phyloP scores from a whole-genome alignment of 345 rosid genomes.

The Abelmoschus esculentus region DNA sequence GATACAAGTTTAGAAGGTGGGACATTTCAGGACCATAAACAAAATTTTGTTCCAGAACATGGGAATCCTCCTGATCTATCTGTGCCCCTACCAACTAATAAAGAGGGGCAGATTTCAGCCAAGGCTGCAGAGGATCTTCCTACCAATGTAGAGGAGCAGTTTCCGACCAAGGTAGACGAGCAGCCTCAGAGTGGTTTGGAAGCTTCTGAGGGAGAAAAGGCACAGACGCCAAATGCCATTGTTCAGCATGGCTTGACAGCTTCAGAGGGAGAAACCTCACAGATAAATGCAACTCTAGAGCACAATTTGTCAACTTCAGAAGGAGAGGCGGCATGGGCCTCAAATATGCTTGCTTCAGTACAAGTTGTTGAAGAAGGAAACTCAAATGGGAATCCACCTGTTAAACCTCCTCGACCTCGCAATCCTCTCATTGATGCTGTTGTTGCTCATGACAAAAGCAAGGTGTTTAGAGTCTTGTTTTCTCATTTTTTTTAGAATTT shows the following conservation, averaged over 20 bases:
- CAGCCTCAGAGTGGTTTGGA: slow-evolving; percentile 13
- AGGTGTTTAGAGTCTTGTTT: slow-evolving; percentile 39
- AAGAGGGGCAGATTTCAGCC: slow-evolving; percentile 31
- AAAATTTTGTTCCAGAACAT: slow-evolving; percentile 23
- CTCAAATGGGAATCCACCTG: slow-evolving; percentile 36
- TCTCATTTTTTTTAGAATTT: not conserved
- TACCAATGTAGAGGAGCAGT: slow-evolving; percentile 26
- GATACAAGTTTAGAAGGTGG: slow-evolving; percentile 23
- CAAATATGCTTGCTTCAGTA: slow-evolving; percentile 29
- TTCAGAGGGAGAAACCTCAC: not conserved
- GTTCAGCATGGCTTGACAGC: slow-evolving; percentile 17
- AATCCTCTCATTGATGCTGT: slow-evolving; percentile 88
- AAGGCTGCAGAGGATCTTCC: not conserved
- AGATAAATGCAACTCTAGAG: not conserved
- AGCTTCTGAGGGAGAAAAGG: not conserved
- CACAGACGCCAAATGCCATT: not conserved
- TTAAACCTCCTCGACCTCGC: slow-evolving; percentile 70
- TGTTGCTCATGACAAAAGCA: slow-evolving; percentile 92
- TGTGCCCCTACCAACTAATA: slow-evolving; percentile 15
- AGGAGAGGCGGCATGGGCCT: slow-evolving; percentile 27
- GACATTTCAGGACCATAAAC: slow-evolving; percentile 13
- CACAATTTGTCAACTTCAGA: slow-evolving; percentile 17
- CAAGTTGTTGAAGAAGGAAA: slow-evolving; percentile 44
- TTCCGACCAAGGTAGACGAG: slow-evolving; percentile 9
- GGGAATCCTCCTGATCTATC: slow-evolving; percentile 19